These are phyloP conservation scores for Eurotiales sp. DNA, from an alignment of 2,329 filamentous ascomycete genomes.

Conservation along the genomic window DNA sequence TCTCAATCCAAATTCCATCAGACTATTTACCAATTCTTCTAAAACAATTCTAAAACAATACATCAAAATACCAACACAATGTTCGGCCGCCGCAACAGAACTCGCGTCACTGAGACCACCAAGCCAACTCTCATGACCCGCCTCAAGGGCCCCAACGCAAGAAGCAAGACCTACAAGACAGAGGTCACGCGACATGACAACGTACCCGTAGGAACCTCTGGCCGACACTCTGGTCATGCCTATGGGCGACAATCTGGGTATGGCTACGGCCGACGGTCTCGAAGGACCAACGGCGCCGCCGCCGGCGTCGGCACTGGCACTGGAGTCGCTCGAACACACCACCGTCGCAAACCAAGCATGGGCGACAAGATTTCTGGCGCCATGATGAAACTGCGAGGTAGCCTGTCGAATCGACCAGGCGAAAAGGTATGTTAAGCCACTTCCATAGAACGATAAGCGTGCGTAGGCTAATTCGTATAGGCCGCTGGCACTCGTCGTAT, in stretches of 20 bases:
- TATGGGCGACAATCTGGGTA: too few relatives aligned
- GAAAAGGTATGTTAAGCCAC: constrained; percentile 57
- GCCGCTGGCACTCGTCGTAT: constrained; percentile 70
- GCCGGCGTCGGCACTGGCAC: constrained; percentile 38
- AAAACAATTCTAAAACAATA: too few relatives aligned
- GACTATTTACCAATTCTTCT: too few relatives aligned
- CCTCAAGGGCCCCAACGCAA: constrained; percentile 42
- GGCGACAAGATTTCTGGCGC: constrained; percentile 77
- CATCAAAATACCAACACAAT: constrained; percentile 10
- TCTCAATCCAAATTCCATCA: too few relatives aligned
- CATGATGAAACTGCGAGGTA: constrained; percentile 68
- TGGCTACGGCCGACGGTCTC: too few relatives aligned
- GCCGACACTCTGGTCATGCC: too few relatives aligned
- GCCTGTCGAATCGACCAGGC: constrained; percentile 63
- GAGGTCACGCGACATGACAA: constrained; percentile 9
- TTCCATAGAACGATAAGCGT: background rate
- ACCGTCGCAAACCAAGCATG: constrained; percentile 65
- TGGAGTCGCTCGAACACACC: constrained; percentile 45
- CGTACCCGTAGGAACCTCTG: constrained; percentile 16
- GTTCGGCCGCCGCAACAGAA: constrained; percentile 12
- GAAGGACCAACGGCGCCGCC: constrained; percentile 30
- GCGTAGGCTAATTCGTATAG: constrained; percentile 34
- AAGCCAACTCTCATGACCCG: constrained; percentile 55
- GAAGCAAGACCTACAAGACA: constrained; percentile 34
- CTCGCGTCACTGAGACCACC: constrained; percentile 38